phyloP scores from a whole-genome alignment of 345 rosid genomes.

The Zanthoxylum bungeanum region DNA sequence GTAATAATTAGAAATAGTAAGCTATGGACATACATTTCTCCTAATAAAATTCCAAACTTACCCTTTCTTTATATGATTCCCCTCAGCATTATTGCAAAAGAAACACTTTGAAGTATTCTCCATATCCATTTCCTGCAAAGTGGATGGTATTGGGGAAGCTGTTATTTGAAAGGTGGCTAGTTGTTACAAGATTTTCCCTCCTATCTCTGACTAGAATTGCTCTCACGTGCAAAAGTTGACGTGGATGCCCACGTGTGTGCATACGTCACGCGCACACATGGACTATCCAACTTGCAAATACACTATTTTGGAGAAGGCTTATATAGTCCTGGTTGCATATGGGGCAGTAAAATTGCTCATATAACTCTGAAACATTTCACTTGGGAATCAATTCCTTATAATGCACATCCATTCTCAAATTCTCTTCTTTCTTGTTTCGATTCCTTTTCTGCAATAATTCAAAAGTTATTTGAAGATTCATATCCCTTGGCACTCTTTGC shows the following conservation, averaged over 20 bases:
- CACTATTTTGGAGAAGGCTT: slow-evolving; percentile 47
- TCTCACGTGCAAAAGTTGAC: slow-evolving; percentile 6
- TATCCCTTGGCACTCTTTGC: slow-evolving; percentile 21
- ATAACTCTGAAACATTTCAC: slow-evolving; percentile 19
- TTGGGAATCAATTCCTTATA: slow-evolving; percentile 61
- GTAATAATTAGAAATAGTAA: neutral
- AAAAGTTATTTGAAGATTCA: slow-evolving; percentile 59
- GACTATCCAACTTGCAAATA: slow-evolving; percentile 29
- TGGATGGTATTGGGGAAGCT: slow-evolving; percentile 36
- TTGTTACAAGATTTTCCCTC: slow-evolving; percentile 24
- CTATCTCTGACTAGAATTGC: slow-evolving; percentile 20
- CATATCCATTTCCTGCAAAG: slow-evolving; percentile 21
- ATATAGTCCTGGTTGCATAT: slow-evolving; percentile 30
- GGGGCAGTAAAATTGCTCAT: slow-evolving; percentile 34
- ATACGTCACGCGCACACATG: neutral
- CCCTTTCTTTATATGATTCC: slow-evolving; percentile 44
- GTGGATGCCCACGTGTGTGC: slow-evolving; percentile 4
- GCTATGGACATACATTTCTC: slow-evolving; percentile 26
- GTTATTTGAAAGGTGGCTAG: slow-evolving; percentile 22
- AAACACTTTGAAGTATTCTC: slow-evolving; percentile 38
- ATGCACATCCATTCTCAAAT: slow-evolving; percentile 46
- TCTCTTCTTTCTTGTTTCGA: slow-evolving; percentile 43
- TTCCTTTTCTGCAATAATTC: slow-evolving; percentile 65
- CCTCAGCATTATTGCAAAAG: slow-evolving; percentile 46
- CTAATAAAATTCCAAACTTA: slow-evolving; percentile 18